Evolutionary conservation across 129 eudicot species (phyloP).

Genomic region (Flaveria sonorensis): DNA sequence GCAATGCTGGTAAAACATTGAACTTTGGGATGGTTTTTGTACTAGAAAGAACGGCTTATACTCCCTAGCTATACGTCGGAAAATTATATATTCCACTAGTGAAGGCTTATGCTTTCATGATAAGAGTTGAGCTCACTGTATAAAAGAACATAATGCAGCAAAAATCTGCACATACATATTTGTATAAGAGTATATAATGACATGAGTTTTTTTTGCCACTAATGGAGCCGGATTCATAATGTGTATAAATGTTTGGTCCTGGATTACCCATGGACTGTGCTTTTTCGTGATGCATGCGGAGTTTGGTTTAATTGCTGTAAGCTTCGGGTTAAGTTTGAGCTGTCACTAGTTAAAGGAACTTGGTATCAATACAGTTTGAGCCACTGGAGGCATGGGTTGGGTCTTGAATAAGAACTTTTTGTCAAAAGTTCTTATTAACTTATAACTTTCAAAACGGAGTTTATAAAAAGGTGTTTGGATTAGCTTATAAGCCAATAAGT

Average conservation of each 20-base stretch:
- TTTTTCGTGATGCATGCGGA: no score
- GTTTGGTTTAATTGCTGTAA: no score
- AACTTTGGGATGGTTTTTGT: constrained; percentile 30
- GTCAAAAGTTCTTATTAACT: no score
- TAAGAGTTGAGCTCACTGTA: constrained; percentile 27
- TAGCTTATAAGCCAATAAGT: no score
- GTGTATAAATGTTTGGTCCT: background rate
- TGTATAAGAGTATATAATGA: constrained; percentile 25
- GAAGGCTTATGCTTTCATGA: constrained; percentile 13
- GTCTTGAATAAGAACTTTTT: no score
- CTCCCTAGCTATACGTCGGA: background rate
- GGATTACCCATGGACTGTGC: no score
- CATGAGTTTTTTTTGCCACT: constrained; percentile 2
- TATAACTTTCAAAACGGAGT: no score
- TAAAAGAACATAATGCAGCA: constrained; percentile 24
- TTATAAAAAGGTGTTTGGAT: no score
- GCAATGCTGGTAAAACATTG: constrained; percentile 67
- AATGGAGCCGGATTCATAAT: background rate
- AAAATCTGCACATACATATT: constrained; percentile 21
- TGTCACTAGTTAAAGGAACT: no score
- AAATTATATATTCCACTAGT: constrained; percentile 18
- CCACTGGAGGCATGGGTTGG: no score
- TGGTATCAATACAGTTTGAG: no score
- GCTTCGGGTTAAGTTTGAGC: no score
- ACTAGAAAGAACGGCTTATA: constrained; percentile 2